Evolutionary conservation across 2,329 filamentous ascomycete species (phyloP), one percentile per base, ranked within the genome.

Genomic region (Penicillium sp.): DNA sequence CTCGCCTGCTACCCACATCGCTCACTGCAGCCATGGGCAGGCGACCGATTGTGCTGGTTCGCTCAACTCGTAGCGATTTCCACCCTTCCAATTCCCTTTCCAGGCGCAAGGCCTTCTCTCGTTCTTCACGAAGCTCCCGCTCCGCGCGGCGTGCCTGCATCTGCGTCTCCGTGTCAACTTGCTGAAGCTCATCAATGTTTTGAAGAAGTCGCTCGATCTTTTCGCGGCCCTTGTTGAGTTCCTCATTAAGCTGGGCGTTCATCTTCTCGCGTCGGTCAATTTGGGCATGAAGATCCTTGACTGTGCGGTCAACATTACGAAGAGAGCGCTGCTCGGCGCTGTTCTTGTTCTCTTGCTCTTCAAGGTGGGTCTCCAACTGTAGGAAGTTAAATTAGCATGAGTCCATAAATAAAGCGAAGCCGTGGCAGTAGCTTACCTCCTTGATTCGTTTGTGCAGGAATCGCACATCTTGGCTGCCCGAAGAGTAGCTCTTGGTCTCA

Each of bases 401-500:
- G 11, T 16, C 4, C 13, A 31, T 33, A 27, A 4, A 6, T 6
- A 31, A 7, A 14, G 19, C 13, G 10, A 13, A 46, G 11, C 8
- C n/a, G 14, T 39, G n/a, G 35, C 4, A 19, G 35, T 26, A 27
- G 19, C 86, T 83, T 82, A 96, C 93, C 84, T 98, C 93, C 79
- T 97, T 92, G 64, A 99, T 91, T 50, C 93, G 87, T 70, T 92
- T 93, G 76, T 97, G 90, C 68, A 98, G 78, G 79, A 97, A 98
- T 70, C 95, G 90, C 65, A 98, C 91, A 76, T 98, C 93, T 68
- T 96, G 91, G 74, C 93, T 96, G 24, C 90, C 90, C 63, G 89
- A 96, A 21, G 93, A 95, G 77, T 96, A 98, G 52, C 93, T 92
- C 81, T 98, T 98, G 44, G 95, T 98, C 79, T 99, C 93, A 9